Evolutionary conservation across 2,329 filamentous ascomycete genomes (phyloP).

Genomic region (Escovopsis sp.): DNA sequence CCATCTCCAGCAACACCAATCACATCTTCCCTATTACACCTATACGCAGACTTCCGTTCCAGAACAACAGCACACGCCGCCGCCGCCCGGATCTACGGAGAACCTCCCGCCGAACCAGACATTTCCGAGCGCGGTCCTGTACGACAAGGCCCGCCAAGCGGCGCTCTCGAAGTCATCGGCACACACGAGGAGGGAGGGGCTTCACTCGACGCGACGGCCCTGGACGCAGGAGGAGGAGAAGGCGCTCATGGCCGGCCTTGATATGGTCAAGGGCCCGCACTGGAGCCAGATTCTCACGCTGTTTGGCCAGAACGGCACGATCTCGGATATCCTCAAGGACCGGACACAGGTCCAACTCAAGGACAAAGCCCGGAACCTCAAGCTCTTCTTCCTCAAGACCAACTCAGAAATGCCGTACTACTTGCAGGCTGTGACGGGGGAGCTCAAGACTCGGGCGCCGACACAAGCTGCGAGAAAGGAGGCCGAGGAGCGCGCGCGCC

Average conservation of each 20-base stretch:
- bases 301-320: constrained; percentile 65
- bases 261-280: constrained; percentile 78
- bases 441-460: constrained; percentile 73
- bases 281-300: constrained; percentile 85
- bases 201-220: constrained; percentile 53
- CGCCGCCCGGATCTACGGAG: constrained; percentile 16
- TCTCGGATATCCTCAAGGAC: constrained; percentile 74
- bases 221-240: constrained; percentile 87
- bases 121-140: constrained; percentile 38
- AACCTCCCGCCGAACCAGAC: constrained; percentile 42
- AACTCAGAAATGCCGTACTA: constrained; percentile 85
- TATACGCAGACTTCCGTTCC: constrained; percentile 21
- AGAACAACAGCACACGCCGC: constrained; percentile 18
- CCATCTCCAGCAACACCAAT: constrained; percentile 23
- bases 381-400: constrained; percentile 83
- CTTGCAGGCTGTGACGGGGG: constrained; percentile 73
- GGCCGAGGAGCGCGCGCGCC: constrained; percentile 46
- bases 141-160: constrained; percentile 44
- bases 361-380: constrained; percentile 80
- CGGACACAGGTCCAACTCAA: constrained; percentile 85
- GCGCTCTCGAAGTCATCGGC: constrained; percentile 41
- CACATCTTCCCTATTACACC: constrained; percentile 21
- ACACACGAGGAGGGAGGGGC: constrained; percentile 39
- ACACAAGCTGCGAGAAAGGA: constrained; percentile 57
- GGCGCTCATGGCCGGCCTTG: constrained; percentile 75